phyloP scores from a whole-genome alignment of 768 basidiomycete species.

The Pleurotus eryngii region DNA sequence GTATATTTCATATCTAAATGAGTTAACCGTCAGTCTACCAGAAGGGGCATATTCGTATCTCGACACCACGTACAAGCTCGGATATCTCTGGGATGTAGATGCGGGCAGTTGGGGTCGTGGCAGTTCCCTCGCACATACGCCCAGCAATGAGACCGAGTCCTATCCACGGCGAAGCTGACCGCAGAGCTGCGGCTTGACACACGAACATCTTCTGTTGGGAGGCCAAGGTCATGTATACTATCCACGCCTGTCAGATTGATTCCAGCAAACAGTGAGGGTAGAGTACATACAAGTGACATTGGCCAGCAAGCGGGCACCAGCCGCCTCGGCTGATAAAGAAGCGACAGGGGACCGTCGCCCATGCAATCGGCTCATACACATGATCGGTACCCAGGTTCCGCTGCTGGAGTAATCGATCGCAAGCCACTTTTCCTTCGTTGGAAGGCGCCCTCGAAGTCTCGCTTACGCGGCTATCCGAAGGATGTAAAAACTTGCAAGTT shows the following conservation, averaged over 20 bases:
- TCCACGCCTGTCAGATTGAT: background rate
- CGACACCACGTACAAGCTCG: slow-evolving; percentile 26
- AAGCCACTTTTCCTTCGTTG: background rate
- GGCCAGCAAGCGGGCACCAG: slow-evolving; percentile 38
- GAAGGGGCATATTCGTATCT: background rate
- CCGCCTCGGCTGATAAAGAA: slow-evolving; percentile 39
- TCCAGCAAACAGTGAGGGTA: too few relatives aligned
- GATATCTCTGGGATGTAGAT: slow-evolving; percentile 27
- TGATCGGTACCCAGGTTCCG: background rate
- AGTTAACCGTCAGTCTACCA: background rate
- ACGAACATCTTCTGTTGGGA: slow-evolving; percentile 1
- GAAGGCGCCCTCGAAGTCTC: too few relatives aligned
- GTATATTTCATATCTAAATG: slow-evolving; percentile 30
- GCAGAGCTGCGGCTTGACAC: background rate
- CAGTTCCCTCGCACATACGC: slow-evolving; percentile 32
- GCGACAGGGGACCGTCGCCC: slow-evolving; percentile 36
- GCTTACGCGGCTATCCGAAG: background rate
- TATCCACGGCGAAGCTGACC: slow-evolving; percentile 11
- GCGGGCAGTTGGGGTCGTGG: slow-evolving; percentile 22
- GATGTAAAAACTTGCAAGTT: background rate
- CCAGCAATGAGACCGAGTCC: slow-evolving; percentile 29
- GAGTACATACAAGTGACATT: slow-evolving; percentile 38
- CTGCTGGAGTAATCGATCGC: background rate
- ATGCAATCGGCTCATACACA: slow-evolving; percentile 19
- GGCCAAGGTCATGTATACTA: slow-evolving; percentile 26